These are phyloP conservation scores for Gonapodya prolifera DNA, from an alignment of 192 early-diverging fungal genomes.

Conservation along the genomic window DNA sequence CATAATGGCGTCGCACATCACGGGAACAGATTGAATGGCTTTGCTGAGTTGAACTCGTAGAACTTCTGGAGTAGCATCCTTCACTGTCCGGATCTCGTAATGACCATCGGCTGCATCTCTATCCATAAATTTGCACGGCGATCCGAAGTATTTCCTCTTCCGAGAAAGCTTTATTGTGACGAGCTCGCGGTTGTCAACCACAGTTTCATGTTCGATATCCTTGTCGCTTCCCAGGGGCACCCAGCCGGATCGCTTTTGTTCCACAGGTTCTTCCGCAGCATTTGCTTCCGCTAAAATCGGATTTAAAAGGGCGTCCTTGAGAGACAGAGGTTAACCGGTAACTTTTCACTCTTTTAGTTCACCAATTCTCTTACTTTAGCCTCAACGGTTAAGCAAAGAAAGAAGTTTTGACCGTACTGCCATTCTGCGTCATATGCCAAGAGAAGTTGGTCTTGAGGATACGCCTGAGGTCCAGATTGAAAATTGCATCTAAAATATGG, in stretches of 20 bases:
- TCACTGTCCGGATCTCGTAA: constrained; percentile 33
- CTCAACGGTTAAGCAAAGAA: constrained; percentile 25
- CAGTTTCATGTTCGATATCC: constrained; percentile 40
- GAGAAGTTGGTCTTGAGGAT: constrained; percentile 41
- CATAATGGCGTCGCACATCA: constrained; percentile 14
- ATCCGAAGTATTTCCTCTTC: constrained; percentile 28
- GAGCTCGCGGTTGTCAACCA: constrained; percentile 24
- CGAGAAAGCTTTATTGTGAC: constrained; percentile 32
- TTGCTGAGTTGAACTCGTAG: constrained; percentile 27
- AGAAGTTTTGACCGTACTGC: constrained; percentile 49
- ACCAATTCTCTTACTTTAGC: constrained; percentile 15
- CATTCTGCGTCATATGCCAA: constrained; percentile 34
- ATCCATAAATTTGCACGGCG: constrained; percentile 34
- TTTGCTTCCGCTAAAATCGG: constrained; percentile 11
- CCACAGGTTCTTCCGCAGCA: constrained; percentile 10
- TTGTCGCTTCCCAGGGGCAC: constrained; percentile 44
- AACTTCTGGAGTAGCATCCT: constrained; percentile 37
- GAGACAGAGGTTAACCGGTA: not conserved
- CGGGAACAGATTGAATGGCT: constrained; percentile 33
- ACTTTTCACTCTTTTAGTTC: not conserved
- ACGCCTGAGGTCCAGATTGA: constrained; percentile 21
- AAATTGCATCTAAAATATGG: constrained; percentile 2
- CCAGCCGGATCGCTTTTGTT: constrained; percentile 21
- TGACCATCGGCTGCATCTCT: constrained; percentile 32
- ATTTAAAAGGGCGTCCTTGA: not conserved